Conservation (phyloP, 495 filamentous ascomycete species). For the Lineolata rhizophorae region DNA sequence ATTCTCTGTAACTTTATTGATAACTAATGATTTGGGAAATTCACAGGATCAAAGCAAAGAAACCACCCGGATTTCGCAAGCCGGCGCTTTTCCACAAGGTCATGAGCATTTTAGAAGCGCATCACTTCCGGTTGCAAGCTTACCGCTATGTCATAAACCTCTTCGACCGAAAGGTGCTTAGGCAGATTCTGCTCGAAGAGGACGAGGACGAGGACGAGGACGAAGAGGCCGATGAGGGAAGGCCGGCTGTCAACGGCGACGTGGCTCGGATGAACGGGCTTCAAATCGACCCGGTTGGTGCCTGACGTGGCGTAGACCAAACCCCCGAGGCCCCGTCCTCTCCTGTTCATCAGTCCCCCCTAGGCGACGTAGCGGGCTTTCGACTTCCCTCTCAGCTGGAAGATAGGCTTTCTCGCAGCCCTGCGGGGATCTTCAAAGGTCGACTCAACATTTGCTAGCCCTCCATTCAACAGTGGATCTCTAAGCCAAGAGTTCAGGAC, state of each 20-base stretch:
- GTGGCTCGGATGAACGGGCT: too few species aligned
- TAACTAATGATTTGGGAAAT: constrained; percentile 2
- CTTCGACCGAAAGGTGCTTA: constrained; percentile 74
- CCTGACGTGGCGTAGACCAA: too few species aligned
- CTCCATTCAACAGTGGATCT: too few species aligned
- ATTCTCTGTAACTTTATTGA: constrained; percentile 1
- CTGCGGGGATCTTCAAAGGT: too few species aligned
- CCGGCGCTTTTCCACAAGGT: constrained; percentile 61
- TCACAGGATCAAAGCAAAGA: constrained; percentile 38
- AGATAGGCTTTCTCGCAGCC: too few species aligned
- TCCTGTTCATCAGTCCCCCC: too few species aligned
- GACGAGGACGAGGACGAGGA: constrained; percentile 19
- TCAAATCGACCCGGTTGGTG: too few species aligned
- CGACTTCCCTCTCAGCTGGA: too few species aligned
- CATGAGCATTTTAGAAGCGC: constrained; percentile 66
- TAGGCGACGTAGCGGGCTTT: too few species aligned
- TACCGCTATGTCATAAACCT: constrained; percentile 78
- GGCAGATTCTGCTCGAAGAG: constrained; percentile 54
- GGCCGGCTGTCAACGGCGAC: constrained; percentile 4
- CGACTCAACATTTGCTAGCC: too few species aligned
- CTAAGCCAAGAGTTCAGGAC: too few species aligned
- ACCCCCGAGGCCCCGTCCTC: too few species aligned
- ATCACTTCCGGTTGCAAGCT: constrained; percentile 67
- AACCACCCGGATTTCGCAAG: constrained; percentile 49
- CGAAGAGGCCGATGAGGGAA: constrained; percentile 3